Conservation (phyloP, 1,284 basidiomycete genomes). For the Macrocystidia cucumis region DNA sequence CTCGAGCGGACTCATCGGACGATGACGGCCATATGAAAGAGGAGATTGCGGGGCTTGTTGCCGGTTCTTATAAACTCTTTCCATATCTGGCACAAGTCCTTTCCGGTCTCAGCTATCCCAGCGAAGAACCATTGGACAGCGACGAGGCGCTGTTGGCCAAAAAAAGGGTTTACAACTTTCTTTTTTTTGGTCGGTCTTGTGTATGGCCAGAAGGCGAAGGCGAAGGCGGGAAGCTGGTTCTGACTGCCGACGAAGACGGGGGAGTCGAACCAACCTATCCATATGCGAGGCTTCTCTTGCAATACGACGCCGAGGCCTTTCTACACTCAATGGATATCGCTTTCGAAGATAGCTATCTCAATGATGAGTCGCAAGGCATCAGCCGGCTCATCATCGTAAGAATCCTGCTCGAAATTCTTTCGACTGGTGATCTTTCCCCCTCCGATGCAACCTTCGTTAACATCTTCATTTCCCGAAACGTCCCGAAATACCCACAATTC, state of each 20-base stretch:
- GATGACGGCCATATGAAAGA: too few species aligned
- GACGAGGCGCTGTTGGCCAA: slow-evolving; percentile 64
- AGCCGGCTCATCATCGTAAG: slow-evolving; percentile 83
- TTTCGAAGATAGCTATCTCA: slow-evolving; percentile 90
- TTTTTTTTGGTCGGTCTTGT: slow-evolving; percentile 79
- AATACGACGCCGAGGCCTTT: slow-evolving; percentile 92
- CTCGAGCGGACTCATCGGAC: slow-evolving; percentile 24
- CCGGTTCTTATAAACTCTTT: slow-evolving; percentile 93
- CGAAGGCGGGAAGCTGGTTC: slow-evolving; percentile 63
- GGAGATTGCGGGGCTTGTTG: too few species aligned
- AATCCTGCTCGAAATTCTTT: slow-evolving; percentile 77
- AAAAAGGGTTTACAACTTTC: slow-evolving; percentile 67
- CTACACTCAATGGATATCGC: slow-evolving; percentile 92
- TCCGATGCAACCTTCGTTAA: slow-evolving; percentile 78
- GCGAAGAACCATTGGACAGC: slow-evolving; percentile 62
- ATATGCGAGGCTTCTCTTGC: slow-evolving; percentile 78
- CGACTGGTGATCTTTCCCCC: slow-evolving; percentile 45
- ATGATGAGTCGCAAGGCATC: slow-evolving; percentile 60
- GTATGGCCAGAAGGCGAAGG: slow-evolving; percentile 72
- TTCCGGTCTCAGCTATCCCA: slow-evolving; percentile 86
- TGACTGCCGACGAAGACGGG: slow-evolving; percentile 68
- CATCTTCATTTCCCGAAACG: slow-evolving; percentile 95
- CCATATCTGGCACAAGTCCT: slow-evolving; percentile 85
- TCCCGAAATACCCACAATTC: slow-evolving; percentile 95
- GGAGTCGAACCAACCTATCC: slow-evolving; percentile 79